Percentiles rank a stretch among this genome's conserved stretches.
phyloP scores from a whole-genome alignment of 169 alveolate genomes.

The Theileria equi region DNA sequence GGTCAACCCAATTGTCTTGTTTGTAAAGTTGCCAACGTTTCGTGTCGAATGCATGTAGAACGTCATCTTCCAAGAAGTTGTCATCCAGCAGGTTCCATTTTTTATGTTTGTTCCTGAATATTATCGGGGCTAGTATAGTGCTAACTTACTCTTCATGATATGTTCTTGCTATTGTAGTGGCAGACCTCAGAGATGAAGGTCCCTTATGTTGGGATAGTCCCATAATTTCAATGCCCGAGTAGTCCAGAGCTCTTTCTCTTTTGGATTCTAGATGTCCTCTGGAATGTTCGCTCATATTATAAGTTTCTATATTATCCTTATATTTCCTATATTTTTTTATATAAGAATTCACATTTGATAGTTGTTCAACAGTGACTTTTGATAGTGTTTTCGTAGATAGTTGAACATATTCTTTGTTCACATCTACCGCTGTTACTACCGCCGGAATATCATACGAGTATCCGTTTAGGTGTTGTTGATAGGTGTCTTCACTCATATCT shows the following conservation, averaged over 20 bases:
- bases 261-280: neutral
- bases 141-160: too few relatives aligned
- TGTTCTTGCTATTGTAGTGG: too few relatives aligned
- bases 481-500: constrained; percentile 35
- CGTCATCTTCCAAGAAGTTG: neutral
- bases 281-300: neutral
- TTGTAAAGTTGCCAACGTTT: constrained; percentile 30
- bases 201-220: too few relatives aligned
- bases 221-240: neutral
- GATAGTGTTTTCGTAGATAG: neutral
- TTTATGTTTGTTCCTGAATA: too few relatives aligned
- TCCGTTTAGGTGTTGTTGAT: constrained; percentile 29
- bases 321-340: neutral
- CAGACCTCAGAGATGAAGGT: too few relatives aligned
- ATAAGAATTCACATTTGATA: neutral
- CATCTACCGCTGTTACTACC: constrained; percentile 22
- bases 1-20: constrained; percentile 20
- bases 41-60: too few relatives aligned
- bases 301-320: neutral
- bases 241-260: too few relatives aligned
- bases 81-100: too few relatives aligned
- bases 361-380: neutral
- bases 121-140: too few relatives aligned
- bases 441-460: neutral
- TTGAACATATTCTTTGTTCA: neutral